Evolutionary conservation across 2,329 filamentous ascomycete genomes (phyloP), one percentile per base, ranked within the genome.

Genomic region (Penicillium brasilianum): DNA sequence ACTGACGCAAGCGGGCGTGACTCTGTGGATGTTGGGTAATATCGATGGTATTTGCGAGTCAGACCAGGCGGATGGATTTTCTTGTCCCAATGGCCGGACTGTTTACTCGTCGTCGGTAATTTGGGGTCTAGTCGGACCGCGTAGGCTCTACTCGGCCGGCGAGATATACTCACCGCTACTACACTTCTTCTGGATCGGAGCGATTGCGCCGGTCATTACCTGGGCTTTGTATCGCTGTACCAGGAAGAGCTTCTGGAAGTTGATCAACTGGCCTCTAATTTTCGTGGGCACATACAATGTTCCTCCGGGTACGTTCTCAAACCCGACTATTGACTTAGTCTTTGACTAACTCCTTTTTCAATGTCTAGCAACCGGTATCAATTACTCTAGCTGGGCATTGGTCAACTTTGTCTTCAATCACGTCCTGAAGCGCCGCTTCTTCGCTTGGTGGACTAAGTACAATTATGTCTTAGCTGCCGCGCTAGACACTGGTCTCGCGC

Each of bases 331-430:
- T 28, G 32, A 34, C 22, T 32, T 39, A 28, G 28, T 25, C 11
- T 18, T 51, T 48, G 20, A 44, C 43, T 57, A 28, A 64, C 36
- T 30, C 16, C n/a, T n/a, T 3, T 43, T 28, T 34, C n/a, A n/a
- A n/a, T 36, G 7, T 22, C 7, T 37, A 67, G 73, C 72, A 20
- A 76, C 74, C 25, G 72, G 72, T 28, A 73, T 76, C 50, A 76
- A 74, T 52, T 75, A 75, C 55, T 74, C 73, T n/a, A 73, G 71
- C 58, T 75, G 72, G 72, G 72, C 70, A 3, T 61, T 76, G 14
- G 73, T 76, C 46, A 77, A 77, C 37, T 96, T 90, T 76, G 68
- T 92, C 46, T 96, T 96, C 83, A 96, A 96, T 75, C 88, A 89
- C 73, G 76, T 89, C 62, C 84, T 96, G 71, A 87, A 88, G 32